Evolutionary conservation across 306 rosid genomes (phyloP).

Genomic region (Sesbania bispinosa): DNA sequence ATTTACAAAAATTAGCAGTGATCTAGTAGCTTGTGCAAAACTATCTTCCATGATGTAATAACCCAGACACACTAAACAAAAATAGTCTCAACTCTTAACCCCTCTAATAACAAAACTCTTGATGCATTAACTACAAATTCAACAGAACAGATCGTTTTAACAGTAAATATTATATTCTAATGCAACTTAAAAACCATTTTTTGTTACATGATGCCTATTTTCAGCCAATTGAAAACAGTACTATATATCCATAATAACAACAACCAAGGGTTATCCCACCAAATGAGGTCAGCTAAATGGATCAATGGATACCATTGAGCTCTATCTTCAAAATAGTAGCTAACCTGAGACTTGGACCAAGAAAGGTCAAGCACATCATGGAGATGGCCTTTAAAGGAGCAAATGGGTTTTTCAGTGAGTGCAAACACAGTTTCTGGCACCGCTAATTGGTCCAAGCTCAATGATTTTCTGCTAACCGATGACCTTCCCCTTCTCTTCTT

Average conservation of each 20-base stretch:
- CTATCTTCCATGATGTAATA: not conserved
- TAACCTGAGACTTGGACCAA: conserved; percentile 99
- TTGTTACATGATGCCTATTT: not conserved
- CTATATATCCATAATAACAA: not conserved
- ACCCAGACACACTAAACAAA: not conserved
- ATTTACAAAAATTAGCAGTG: not conserved
- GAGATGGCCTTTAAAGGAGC: conserved; percentile 82
- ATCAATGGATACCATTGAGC: not conserved
- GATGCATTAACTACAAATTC: too few species aligned
- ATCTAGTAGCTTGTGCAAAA: not conserved
- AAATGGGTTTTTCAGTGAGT: conserved; percentile 80
- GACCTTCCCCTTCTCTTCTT: conserved; percentile 85
- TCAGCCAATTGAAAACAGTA: not conserved
- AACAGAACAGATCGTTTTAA: too few species aligned
- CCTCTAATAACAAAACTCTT: too few species aligned
- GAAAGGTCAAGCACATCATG: conserved; percentile 95
- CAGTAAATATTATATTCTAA: too few species aligned
- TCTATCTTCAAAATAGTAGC: conserved; percentile 26
- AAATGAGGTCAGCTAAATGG: too few species aligned
- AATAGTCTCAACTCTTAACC: too few species aligned
- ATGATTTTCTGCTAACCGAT: conserved; percentile 68
- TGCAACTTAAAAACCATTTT: too few species aligned
- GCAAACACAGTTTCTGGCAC: conserved; percentile 77
- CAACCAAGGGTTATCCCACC: not conserved
- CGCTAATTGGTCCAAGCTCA: conserved; percentile 70